These are phyloP conservation scores for Telfairia occidentalis DNA, from an alignment of 331 rosid species.

Conservation along the genomic window DNA sequence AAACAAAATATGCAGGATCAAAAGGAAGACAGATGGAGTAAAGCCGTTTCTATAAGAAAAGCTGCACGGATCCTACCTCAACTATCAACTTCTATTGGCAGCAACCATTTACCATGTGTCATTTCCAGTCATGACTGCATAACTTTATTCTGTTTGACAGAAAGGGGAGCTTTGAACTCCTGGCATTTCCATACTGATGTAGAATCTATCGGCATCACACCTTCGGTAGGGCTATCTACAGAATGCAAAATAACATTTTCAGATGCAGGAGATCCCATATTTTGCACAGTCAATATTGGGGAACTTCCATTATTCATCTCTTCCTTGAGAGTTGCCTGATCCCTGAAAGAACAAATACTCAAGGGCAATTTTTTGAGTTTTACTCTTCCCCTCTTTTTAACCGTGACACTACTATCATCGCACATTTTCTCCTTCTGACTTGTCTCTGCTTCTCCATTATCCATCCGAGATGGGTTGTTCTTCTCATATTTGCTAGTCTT, in stretches of 20 bases:
- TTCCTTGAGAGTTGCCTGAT: constrained; percentile 52
- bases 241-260: constrained; percentile 41
- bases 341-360: constrained; percentile 65
- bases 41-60: constrained; percentile 33
- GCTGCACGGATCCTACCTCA: constrained; percentile 57
- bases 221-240: constrained; percentile 43
- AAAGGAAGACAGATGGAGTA: constrained; percentile 23
- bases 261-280: constrained; percentile 31
- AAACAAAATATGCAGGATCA: constrained; percentile 23
- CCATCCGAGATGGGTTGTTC: constrained; percentile 31
- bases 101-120: constrained; percentile 25
- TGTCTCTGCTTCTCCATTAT: constrained; percentile 55
- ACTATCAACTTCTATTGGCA: constrained; percentile 43
- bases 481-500: constrained; percentile 34
- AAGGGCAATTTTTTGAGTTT: constrained; percentile 80
- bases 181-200: constrained; percentile 74
- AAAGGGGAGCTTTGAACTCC: constrained; percentile 54
- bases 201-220: constrained; percentile 49
- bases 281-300: constrained; percentile 31
- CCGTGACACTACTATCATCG: constrained; percentile 38
- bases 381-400: constrained; percentile 83
- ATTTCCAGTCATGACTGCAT: constrained; percentile 48
- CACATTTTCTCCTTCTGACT: constrained; percentile 48
- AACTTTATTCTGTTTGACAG: constrained; percentile 64
- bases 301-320: constrained; percentile 37